A percentile compares a stretch with the other conserved stretches of the same genome.
These are phyloP conservation scores for Suhomyces chickasaworum DNA, from an alignment of 1,139 yeast species.

Conservation along the genomic window DNA sequence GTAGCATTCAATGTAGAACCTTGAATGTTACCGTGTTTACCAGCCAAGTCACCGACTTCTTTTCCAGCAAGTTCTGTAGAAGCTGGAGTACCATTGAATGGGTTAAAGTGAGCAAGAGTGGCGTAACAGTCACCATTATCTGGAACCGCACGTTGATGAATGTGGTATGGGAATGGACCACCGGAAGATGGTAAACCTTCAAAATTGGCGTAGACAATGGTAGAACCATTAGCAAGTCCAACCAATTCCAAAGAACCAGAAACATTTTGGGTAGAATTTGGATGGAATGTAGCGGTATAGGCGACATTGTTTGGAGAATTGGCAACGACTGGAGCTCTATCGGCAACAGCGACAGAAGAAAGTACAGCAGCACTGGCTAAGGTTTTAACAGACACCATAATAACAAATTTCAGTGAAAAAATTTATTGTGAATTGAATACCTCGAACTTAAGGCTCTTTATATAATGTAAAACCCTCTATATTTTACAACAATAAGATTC, in stretches of 20 bases:
- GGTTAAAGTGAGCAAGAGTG: slow-evolving; percentile 42
- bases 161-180: slow-evolving; percentile 48
- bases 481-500: neutral
- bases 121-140: slow-evolving; percentile 43
- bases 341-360: slow-evolving; percentile 20
- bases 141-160: slow-evolving; percentile 34
- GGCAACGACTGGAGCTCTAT: slow-evolving; percentile 28
- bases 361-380: slow-evolving; percentile 8
- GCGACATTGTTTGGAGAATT: slow-evolving; percentile 29
- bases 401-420: neutral
- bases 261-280: slow-evolving; percentile 21
- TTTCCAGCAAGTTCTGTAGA: slow-evolving; percentile 28
- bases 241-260: slow-evolving; percentile 35
- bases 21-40: slow-evolving; percentile 40
- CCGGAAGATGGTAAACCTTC: slow-evolving; percentile 37
- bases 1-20: slow-evolving; percentile 27
- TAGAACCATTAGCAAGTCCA: slow-evolving; percentile 36
- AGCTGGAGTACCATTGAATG: slow-evolving; percentile 36
- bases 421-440: neutral
- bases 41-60: slow-evolving; percentile 47
- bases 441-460: neutral
- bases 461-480: neutral
- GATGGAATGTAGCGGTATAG: slow-evolving; percentile 27
- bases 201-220: slow-evolving; percentile 35
- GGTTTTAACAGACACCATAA: slow-evolving; percentile 13